phyloP scores from a whole-genome alignment of 2,329 filamentous ascomycete species.

The Aspergillus terreus region DNA sequence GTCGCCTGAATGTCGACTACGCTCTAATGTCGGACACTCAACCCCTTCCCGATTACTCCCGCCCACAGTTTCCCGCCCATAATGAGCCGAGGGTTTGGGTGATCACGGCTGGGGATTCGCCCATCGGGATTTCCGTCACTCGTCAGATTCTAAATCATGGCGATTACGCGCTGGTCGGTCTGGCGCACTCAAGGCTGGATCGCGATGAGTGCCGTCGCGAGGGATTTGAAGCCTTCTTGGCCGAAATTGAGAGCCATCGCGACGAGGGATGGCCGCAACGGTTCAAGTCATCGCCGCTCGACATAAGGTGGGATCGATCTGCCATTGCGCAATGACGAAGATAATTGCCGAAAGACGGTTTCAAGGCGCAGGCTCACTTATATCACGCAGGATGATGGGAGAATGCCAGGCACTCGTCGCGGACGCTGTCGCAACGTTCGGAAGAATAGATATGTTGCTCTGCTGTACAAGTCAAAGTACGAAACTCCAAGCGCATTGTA shows the following conservation, averaged over 20 bases:
- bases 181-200: constrained; percentile 74
- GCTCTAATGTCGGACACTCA: constrained; percentile 35
- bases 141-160: constrained; percentile 82
- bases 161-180: constrained; percentile 81
- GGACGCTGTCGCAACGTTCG: constrained; percentile 79
- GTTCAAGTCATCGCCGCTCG: constrained; percentile 60
- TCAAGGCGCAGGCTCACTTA: constrained; percentile 11
- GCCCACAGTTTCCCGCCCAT: constrained; percentile 55
- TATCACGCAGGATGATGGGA: constrained; percentile 48
- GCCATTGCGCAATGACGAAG: neutral
- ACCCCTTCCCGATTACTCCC: constrained; percentile 29
- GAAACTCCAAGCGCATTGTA: constrained; percentile 8
- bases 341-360: neutral
- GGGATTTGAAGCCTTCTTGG: constrained; percentile 76
- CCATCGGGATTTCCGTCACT: constrained; percentile 77
- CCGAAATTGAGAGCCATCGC: constrained; percentile 56
- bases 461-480: constrained; percentile 84
- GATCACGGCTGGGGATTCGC: constrained; percentile 79
- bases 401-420: constrained; percentile 84
- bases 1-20: constrained; percentile 18
- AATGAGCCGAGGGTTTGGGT: constrained; percentile 83
- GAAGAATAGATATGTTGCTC: constrained; percentile 81
- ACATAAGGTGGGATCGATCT: constrained; percentile 46
- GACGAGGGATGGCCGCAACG: constrained; percentile 77
- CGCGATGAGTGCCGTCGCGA: constrained; percentile 67